Conservation (phyloP, 192 early-diverging fungal species). For the Umbelopsis sp. region DNA sequence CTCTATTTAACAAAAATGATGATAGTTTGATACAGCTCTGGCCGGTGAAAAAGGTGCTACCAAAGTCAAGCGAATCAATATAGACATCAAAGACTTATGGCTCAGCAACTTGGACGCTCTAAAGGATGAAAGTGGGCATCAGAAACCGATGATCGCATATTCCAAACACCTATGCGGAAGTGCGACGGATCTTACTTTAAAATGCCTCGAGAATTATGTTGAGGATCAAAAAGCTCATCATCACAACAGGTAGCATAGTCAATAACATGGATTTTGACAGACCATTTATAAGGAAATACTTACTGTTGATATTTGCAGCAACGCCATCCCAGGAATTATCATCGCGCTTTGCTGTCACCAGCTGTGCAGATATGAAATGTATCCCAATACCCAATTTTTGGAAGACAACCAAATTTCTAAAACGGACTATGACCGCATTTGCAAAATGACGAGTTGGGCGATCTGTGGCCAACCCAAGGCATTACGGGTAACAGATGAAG, state of each 20-base stretch:
- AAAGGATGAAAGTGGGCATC: slow-evolving; percentile 11
- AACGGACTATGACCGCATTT: slow-evolving; percentile 63
- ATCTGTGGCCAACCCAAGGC: slow-evolving; percentile 51
- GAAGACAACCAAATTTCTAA: slow-evolving; percentile 48
- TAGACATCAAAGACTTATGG: slow-evolving; percentile 88
- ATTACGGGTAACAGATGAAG: slow-evolving; percentile 24
- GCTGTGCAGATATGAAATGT: slow-evolving; percentile 72
- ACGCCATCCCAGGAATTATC: slow-evolving; percentile 64
- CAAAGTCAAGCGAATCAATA: slow-evolving; percentile 59
- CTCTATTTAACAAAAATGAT: not conserved
- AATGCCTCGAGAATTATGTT: slow-evolving; percentile 62
- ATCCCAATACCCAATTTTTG: slow-evolving; percentile 66
- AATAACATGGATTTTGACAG: not conserved
- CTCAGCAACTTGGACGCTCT: slow-evolving; percentile 56
- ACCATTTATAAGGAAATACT: not conserved
- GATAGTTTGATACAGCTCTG: slow-evolving; percentile 46
- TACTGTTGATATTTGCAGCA: slow-evolving; percentile 17
- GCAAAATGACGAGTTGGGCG: slow-evolving; percentile 80
- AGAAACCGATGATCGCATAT: slow-evolving; percentile 65
- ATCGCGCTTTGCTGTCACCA: slow-evolving; percentile 95
- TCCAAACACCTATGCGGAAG: slow-evolving; percentile 93
- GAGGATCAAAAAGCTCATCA: slow-evolving; percentile 35
- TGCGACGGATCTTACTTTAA: slow-evolving; percentile 86
- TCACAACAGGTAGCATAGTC: slow-evolving; percentile 7
- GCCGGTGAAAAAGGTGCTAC: slow-evolving; percentile 43